Conservation (phyloP, 78 protist species). For the Anaeramoeba flamelloides region DNA sequence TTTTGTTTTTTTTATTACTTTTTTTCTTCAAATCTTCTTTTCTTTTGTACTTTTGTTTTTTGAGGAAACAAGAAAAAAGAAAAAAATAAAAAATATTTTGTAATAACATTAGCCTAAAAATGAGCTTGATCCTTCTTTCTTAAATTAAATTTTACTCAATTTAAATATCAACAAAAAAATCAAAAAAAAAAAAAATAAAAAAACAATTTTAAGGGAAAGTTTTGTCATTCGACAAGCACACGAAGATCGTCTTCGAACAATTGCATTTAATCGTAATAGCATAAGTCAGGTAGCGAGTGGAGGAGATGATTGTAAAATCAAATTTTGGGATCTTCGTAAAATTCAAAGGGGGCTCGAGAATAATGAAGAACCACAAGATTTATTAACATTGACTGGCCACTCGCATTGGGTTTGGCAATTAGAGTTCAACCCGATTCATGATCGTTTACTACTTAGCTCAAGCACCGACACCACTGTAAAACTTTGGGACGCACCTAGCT, state of each 20-base stretch:
- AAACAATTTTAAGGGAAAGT: neutral
- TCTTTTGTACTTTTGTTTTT: too few species aligned
- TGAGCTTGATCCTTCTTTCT: too few species aligned
- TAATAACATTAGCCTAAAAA: too few species aligned
- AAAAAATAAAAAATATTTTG: too few species aligned
- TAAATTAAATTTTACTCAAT: too few species aligned
- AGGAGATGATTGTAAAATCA: conserved; percentile 33
- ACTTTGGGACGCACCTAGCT: conserved; percentile 23
- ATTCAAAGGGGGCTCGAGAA: neutral
- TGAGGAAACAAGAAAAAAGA: too few species aligned
- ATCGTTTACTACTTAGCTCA: conserved; percentile 31
- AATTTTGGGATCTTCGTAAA: conserved; percentile 33
- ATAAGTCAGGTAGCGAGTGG: conserved; percentile 11
- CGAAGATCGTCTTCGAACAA: neutral
- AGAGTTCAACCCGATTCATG: conserved; percentile 31
- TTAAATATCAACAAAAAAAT: neutral
- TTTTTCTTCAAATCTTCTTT: too few species aligned
- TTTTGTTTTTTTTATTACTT: too few species aligned
- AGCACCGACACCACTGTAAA: conserved; percentile 35
- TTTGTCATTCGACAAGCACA: neutral
- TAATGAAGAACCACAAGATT: conserved; percentile 20
- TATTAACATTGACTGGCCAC: neutral
- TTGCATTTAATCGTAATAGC: conserved; percentile 32
- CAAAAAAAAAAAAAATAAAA: neutral
- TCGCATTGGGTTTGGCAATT: conserved; percentile 18